phyloP scores from a whole-genome alignment of 495 filamentous ascomycete genomes.

The Xylaria intraflava region DNA sequence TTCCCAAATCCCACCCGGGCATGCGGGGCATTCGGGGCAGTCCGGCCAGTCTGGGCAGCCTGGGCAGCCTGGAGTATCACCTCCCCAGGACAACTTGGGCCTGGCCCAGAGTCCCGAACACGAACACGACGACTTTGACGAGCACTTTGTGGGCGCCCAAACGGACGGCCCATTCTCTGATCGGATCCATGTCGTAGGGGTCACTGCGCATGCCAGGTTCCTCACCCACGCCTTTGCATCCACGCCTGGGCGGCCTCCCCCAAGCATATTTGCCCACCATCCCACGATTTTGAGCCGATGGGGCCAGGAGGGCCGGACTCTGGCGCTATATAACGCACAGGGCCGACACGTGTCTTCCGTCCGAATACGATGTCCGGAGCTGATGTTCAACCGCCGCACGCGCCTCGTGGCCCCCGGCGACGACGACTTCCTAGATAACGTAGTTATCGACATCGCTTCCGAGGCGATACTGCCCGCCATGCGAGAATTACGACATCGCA shows the following conservation, averaged over 20 bases:
- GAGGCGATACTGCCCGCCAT: slow-evolving; percentile 51
- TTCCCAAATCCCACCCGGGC: background rate
- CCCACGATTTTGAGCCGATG: slow-evolving; percentile 13
- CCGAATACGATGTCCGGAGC: background rate
- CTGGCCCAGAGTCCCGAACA: background rate
- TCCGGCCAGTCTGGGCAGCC: background rate
- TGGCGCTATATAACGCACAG: slow-evolving; percentile 8
- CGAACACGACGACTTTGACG: background rate
- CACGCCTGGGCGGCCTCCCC: slow-evolving; percentile 22
- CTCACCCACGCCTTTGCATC: slow-evolving; percentile 44
- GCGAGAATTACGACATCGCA: slow-evolving; percentile 50
- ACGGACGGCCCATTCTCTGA: slow-evolving; percentile 18
- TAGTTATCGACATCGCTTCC: slow-evolving; percentile 64
- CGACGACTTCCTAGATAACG: slow-evolving; percentile 53
- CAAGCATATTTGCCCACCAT: slow-evolving; percentile 23
- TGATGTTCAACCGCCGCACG: background rate
- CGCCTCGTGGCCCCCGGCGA: background rate
- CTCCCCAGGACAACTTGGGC: background rate
- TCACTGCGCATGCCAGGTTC: slow-evolving; percentile 41
- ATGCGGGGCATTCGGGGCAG: background rate
- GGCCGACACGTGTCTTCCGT: background rate
- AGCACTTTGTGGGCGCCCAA: background rate
- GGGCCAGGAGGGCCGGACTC: slow-evolving; percentile 14
- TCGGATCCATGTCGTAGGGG: slow-evolving; percentile 48
- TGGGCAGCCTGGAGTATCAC: background rate